Evolutionary conservation across 345 rosid genomes (phyloP), one percentile per base, ranked within the genome.

Genomic region (Cardiospermum halicacabum): DNA sequence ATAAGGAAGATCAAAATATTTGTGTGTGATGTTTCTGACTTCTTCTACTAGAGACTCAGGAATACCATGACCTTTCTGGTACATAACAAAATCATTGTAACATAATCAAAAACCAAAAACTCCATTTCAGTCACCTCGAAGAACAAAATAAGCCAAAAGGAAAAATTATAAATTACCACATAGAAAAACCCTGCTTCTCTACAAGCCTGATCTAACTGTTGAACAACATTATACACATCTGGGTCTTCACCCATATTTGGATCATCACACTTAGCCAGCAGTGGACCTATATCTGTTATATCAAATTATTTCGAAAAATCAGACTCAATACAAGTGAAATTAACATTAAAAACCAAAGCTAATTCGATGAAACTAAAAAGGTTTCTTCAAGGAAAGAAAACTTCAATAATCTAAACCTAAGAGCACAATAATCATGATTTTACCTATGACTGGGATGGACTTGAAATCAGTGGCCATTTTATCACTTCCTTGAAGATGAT

Each of bases 181-280:
- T 93, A 84, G 82, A 93, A 93, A 76, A 93, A 93, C 11, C 97
- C 96, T 18, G 96, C 87, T 31, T 88, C 89, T 25, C 87, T 74
- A 68, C 98, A 93, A 66, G 96, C 98, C 67, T 40, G 83, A 69
- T 89, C 88, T 59, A 93, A 72, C 71, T 85, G 69, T 51, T 64
- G 64, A 53, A 90, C 85, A 74, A 89, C 96, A 26, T 74, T 68
- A 19, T 64, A 54, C 1, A 88, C 96, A 19, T 72, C 77, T 3
- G 79, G 76, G 69, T 89, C 93, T 43, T 78, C 78, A 10, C 72
- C 72, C 85, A 88, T 80, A 54, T 77, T 53, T 16, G 89, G 81
- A 66, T 87, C 91, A 71, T 82, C 87, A 30, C 81, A 79, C 68
- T 81, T 92, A 42, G 68, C 78, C 51, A 88, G 21, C 16, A 92